Conservation (phyloP, 2,329 filamentous ascomycete genomes). For the Ceratocystis smalleyi region DNA sequence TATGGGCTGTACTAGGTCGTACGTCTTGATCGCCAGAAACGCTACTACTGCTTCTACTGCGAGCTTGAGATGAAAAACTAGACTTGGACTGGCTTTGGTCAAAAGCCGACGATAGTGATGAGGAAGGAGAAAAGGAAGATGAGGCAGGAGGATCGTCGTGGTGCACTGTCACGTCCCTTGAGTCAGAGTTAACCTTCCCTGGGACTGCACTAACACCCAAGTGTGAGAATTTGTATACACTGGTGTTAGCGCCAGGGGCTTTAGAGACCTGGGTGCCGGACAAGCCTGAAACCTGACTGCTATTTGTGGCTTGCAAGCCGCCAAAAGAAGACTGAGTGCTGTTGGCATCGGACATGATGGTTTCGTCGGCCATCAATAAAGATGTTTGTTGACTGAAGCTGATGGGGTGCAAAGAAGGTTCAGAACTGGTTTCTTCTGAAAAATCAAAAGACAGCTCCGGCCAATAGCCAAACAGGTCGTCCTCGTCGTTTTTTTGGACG, state of each 20-base stretch:
- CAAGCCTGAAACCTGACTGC: conserved; percentile 13
- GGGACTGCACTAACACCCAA: conserved; percentile 7
- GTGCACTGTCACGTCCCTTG: background rate
- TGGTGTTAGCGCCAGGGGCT: conserved; percentile 6
- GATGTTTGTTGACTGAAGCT: conserved; percentile 13
- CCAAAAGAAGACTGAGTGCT: conserved; percentile 8
- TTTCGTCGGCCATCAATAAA: conserved; percentile 14
- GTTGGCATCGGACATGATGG: conserved; percentile 10
- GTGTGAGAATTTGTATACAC: background rate
- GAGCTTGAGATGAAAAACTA: background rate
- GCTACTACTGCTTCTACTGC: background rate
- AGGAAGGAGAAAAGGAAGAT: conserved; percentile 13
- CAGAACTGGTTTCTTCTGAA: conserved; percentile 14
- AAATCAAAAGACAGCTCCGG: conserved; percentile 13
- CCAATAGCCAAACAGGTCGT: background rate
- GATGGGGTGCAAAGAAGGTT: conserved; percentile 14
- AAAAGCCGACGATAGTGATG: background rate
- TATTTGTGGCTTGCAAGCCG: background rate
- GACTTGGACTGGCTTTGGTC: conserved; percentile 10
- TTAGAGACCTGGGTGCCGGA: conserved; percentile 7
- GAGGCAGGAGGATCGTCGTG: conserved; percentile 13
- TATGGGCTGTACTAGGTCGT: conserved; percentile 14
- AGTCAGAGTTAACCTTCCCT: conserved; percentile 9
- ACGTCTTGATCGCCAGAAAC: conserved; percentile 4
- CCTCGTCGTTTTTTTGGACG: background rate